Conservation (phyloP, 2,329 filamentous ascomycete genomes). For the Cercospora sp. region DNA sequence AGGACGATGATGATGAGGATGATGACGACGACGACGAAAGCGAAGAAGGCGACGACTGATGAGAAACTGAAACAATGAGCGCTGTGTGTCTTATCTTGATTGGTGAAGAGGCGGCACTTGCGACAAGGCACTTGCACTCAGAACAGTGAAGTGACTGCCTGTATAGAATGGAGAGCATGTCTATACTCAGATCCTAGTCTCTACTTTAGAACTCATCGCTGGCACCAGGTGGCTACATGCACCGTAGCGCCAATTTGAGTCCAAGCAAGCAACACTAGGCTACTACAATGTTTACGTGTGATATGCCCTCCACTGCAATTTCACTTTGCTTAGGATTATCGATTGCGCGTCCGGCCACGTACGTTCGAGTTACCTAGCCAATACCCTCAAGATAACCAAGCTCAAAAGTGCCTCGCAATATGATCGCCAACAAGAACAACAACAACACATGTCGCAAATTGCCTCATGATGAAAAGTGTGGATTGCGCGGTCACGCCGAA, state of each 20-base stretch:
- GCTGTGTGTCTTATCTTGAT: background rate
- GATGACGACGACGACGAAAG: conserved; percentile 49
- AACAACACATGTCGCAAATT: background rate
- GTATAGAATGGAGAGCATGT: background rate
- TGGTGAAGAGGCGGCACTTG: background rate
- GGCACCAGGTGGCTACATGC: background rate
- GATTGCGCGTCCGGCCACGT: background rate
- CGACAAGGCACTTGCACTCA: background rate
- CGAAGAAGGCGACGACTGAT: conserved; percentile 27
- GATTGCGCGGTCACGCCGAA: conserved; percentile 7
- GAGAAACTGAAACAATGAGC: background rate
- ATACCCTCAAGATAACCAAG: background rate
- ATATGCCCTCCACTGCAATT: background rate
- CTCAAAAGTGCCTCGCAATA: background rate
- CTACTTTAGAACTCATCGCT: background rate
- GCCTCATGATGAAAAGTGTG: background rate
- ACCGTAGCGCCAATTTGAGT: background rate
- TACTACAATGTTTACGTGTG: background rate
- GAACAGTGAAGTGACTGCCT: background rate
- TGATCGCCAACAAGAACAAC: background rate
- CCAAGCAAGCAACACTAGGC: background rate
- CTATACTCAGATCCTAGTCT: background rate
- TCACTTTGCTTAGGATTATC: background rate
- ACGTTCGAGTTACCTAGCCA: background rate
- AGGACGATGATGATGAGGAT: conserved; percentile 54